phyloP scores from a whole-genome alignment of 257 asterid species.

The Cordia subcordata region DNA sequence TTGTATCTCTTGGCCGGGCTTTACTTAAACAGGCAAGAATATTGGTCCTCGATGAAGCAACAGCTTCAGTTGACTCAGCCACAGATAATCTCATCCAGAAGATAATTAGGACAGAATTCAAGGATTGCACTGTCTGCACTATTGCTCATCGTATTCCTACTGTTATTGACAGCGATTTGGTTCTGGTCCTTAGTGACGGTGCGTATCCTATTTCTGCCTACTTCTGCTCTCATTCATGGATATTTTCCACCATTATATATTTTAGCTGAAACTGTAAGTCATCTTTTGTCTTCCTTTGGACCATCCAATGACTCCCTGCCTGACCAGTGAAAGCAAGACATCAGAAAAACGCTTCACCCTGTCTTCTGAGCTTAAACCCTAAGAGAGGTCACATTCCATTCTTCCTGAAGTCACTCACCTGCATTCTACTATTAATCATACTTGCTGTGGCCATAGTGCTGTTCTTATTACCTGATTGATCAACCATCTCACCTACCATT shows the following conservation, averaged over 20 bases:
- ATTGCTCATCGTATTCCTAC: slow-evolving; percentile 98
- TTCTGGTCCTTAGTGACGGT: slow-evolving; percentile 98
- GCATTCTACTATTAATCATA: too few relatives aligned
- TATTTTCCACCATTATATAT: too few relatives aligned
- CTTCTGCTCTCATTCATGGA: not conserved
- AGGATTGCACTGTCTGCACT: slow-evolving; percentile 87
- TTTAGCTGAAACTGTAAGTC: too few relatives aligned
- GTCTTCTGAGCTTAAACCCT: too few relatives aligned
- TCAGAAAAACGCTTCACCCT: not conserved
- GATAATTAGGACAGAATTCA: slow-evolving; percentile 82
- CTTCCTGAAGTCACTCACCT: too few relatives aligned
- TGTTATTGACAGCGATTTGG: slow-evolving; percentile 91
- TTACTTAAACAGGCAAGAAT: slow-evolving; percentile 88
- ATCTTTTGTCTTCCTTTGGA: too few relatives aligned
- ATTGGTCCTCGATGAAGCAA: slow-evolving; percentile 93
- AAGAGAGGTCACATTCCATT: too few relatives aligned
- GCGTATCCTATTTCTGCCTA: slow-evolving; percentile 6
- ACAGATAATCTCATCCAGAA: slow-evolving; percentile 95
- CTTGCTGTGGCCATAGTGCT: not conserved
- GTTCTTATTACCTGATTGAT: not conserved
- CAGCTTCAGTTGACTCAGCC: slow-evolving; percentile 97
- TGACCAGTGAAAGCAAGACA: not conserved
- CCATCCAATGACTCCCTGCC: too few relatives aligned
- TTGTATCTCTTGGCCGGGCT: slow-evolving; percentile 91
- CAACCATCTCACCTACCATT: not conserved